These are phyloP conservation scores for Jamesozyma spencerorum DNA, from an alignment of 805 yeast genomes.

Conservation along the genomic window DNA sequence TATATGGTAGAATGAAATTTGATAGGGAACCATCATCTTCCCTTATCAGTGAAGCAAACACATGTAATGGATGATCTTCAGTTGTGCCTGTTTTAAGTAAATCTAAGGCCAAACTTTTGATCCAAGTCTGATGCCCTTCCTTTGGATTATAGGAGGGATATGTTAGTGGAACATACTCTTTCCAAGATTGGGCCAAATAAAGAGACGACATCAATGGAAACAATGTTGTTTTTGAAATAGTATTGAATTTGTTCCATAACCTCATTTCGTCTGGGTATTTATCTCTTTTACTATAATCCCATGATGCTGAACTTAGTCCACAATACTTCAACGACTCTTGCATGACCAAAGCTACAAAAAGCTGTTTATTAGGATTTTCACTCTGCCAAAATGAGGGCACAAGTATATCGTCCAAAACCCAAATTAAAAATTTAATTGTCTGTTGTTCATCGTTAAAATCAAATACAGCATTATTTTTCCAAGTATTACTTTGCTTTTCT, in stretches of 20 bases:
- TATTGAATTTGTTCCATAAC: slow-evolving; percentile 56
- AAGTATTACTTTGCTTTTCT: slow-evolving; percentile 31
- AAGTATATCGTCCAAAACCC: slow-evolving; percentile 58
- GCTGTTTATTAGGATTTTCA: slow-evolving; percentile 74
- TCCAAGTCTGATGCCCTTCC: slow-evolving; percentile 61
- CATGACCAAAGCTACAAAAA: slow-evolving; percentile 77
- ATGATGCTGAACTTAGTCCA: slow-evolving; percentile 34
- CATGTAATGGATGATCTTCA: slow-evolving; percentile 41
- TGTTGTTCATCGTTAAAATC: slow-evolving; percentile 59
- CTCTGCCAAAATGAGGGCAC: slow-evolving; percentile 86
- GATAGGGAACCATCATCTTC: slow-evolving; percentile 65
- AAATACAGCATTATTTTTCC: slow-evolving; percentile 37
- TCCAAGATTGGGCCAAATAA: slow-evolving; percentile 50
- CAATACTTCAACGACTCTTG: slow-evolving; percentile 72
- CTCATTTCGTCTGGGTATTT: slow-evolving; percentile 24
- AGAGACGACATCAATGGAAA: slow-evolving; percentile 67
- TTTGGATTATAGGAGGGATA: slow-evolving; percentile 60
- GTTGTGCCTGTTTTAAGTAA: slow-evolving; percentile 37
- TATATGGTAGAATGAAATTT: slow-evolving; percentile 68
- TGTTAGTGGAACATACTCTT: slow-evolving; percentile 35
- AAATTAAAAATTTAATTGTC: slow-evolving; percentile 51
- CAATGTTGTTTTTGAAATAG: slow-evolving; percentile 60
- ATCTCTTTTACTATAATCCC: slow-evolving; percentile 25
- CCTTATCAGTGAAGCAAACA: slow-evolving; percentile 55
- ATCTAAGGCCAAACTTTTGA: slow-evolving; percentile 58